Evolutionary conservation across 2,329 filamentous ascomycete species (phyloP), one percentile per base, ranked within the genome.

Genomic region (Nothomitra cinnamomea): DNA sequence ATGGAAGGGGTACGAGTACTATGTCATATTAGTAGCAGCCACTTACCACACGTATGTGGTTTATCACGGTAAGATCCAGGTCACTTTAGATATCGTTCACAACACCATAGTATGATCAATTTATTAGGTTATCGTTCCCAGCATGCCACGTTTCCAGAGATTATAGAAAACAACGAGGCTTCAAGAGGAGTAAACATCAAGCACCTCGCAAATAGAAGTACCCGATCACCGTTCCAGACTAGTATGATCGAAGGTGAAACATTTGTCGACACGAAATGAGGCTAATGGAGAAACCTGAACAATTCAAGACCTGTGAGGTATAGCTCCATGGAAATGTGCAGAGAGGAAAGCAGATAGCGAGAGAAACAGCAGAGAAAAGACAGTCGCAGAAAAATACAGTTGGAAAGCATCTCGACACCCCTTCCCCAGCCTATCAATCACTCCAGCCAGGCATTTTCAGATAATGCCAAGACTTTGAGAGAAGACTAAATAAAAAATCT

Each of bases 31-130:
- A 32, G 28, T 10, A 32, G 28, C 28, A 5, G 10, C 10, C 10
- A 32, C 28, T 32, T 32, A 5, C 5, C 28, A 32, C 10, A 62
- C 60, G 24, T n/a, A 51, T 56, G n/a, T 58, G 55, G 25, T 55
- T 56, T 2, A 54, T 7, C 25, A 41, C 32, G 15, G 54, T 10
- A 57, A 60, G 56, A 63, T 58, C 51, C 62, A 6, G 40, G 42
- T 21, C 42, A 19, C n/a, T 45, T 12, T 19, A 28, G 43, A 15
- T 32, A 32, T 32, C 28, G 28, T 4, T 32, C 28, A 2, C 7
- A 48, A 48, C 22, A 24, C 43, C 43, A 17, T 48, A 48, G 43
- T 48, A 48, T 48, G 43, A 48, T 48, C 43, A 48, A 48, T 48
- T 48, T 48, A 48, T 48, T 48, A 48, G 21, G 43, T 48, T 48